These are phyloP conservation scores for Nannizzia gypsea DNA, from an alignment of 2,329 filamentous ascomycete species.

Conservation along the genomic window DNA sequence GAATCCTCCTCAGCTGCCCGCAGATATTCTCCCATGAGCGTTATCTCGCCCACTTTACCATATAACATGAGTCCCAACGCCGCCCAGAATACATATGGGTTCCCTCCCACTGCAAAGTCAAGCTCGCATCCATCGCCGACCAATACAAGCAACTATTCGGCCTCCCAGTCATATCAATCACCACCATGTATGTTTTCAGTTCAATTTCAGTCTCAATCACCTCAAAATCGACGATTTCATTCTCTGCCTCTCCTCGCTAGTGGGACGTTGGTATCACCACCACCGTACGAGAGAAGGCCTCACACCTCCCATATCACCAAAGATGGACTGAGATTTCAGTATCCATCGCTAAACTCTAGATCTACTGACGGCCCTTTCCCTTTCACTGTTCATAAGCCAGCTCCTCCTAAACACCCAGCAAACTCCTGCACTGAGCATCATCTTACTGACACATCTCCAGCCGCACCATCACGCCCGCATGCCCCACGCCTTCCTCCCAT, in stretches of 20 bases:
- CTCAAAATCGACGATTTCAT: background rate
- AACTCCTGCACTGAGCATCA: background rate
- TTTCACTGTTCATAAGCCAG: background rate
- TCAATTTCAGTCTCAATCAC: background rate
- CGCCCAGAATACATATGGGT: slow-evolving; percentile 39
- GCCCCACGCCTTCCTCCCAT: slow-evolving; percentile 64
- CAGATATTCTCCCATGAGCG: slow-evolving; percentile 93
- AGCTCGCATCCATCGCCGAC: slow-evolving; percentile 66
- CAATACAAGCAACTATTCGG: slow-evolving; percentile 47
- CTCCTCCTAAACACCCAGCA: background rate
- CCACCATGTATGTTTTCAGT: slow-evolving; percentile 40
- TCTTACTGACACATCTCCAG: slow-evolving; percentile 9
- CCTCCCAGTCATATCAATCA: slow-evolving; percentile 47
- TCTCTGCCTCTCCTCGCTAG: background rate
- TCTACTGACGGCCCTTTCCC: background rate
- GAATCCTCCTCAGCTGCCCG: slow-evolving; percentile 66
- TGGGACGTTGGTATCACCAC: background rate
- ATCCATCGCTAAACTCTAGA: background rate
- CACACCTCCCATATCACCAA: background rate
- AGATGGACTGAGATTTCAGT: background rate
- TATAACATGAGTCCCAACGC: slow-evolving; percentile 56
- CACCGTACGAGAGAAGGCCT: background rate
- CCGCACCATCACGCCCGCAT: slow-evolving; percentile 31
- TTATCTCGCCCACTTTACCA: slow-evolving; percentile 65
- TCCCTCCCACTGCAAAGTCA: slow-evolving; percentile 41